Conservation (phyloP, 2,329 filamentous ascomycete genomes). For the Pestalotiopsis sp. region DNA sequence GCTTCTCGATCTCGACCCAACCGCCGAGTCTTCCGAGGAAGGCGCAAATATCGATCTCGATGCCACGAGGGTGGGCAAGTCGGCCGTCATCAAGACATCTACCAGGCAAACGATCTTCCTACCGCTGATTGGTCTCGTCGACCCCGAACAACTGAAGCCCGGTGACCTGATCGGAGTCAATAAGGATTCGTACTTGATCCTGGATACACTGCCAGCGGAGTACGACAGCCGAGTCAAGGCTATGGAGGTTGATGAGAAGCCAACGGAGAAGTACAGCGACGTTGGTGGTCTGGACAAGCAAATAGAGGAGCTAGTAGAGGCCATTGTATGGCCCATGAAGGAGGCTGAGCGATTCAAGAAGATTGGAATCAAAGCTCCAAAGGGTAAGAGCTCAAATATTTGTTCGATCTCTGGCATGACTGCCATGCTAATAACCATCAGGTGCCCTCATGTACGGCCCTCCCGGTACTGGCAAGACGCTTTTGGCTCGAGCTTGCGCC, state of each 20-base stretch:
- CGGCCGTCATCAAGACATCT: constrained; percentile 98
- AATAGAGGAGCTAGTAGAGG: constrained; percentile 97
- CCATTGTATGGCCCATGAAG: constrained; percentile 99
- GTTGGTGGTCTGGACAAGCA: constrained; percentile 98
- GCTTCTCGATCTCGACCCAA: constrained; percentile 93
- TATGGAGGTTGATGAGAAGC: constrained; percentile 99
- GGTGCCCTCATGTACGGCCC: constrained; percentile 98
- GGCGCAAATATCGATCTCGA: constrained; percentile 98
- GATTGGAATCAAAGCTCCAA: constrained; percentile 98
- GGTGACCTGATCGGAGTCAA: constrained; percentile 97
- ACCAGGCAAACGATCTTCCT: constrained; percentile 98
- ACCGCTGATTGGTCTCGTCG: constrained; percentile 93
- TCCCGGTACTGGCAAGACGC: constrained; percentile 86
- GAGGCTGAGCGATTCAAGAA: constrained; percentile 99
- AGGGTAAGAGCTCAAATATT: constrained; percentile 65
- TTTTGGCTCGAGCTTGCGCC: constrained; percentile 92
- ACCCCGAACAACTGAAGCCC: constrained; percentile 92
- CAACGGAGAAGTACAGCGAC: constrained; percentile 97
- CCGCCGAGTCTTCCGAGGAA: constrained; percentile 93
- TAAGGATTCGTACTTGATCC: constrained; percentile 96
- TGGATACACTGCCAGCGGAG: constrained; percentile 95
- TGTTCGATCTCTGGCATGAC: background rate
- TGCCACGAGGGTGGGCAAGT: constrained; percentile 95
- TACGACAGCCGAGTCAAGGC: constrained; percentile 99
- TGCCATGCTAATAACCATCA: constrained; percentile 37